A percentile compares a stretch with the other conserved stretches of the same genome.
phyloP scores from a whole-genome alignment of 306 rosid genomes.

The Fragaria iinumae region DNA sequence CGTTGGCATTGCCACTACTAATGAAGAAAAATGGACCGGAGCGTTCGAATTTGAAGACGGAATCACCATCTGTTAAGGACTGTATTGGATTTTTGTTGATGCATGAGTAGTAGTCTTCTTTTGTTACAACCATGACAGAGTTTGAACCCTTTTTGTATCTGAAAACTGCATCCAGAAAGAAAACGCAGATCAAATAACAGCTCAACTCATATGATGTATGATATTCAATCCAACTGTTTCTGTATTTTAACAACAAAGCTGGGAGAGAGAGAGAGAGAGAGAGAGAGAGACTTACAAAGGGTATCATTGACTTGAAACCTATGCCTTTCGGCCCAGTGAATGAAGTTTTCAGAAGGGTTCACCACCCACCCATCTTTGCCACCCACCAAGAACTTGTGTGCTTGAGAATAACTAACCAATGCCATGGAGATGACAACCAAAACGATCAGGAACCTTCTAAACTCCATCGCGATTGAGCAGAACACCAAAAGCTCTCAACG shows the following conservation, averaged over 20 bases:
- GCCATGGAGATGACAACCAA: not conserved
- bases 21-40: conserved; percentile 65
- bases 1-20: conserved; percentile 30
- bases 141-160: conserved; percentile 55
- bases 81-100: conserved; percentile 42
- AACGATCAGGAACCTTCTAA: not conserved
- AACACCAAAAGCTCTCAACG: not conserved
- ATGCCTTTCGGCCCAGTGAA: conserved; percentile 55
- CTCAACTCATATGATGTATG: not conserved
- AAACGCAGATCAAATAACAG: not conserved
- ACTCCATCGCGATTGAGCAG: not conserved
- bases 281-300: conserved; percentile 39
- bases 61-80: conserved; percentile 46
- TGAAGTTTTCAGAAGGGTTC: conserved; percentile 55
- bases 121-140: conserved; percentile 59
- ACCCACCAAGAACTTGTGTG: conserved; percentile 53
- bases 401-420: conserved; percentile 36
- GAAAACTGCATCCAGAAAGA: conserved; percentile 47
- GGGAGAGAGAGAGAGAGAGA: no score
- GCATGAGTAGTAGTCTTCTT: conserved; percentile 56
- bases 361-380: conserved; percentile 71
- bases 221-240: no score
- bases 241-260: no score
- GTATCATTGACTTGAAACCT: conserved; percentile 64
- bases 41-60: conserved; percentile 36